phyloP scores from a whole-genome alignment of 768 basidiomycete genomes.

The Phylloporus sp. region DNA sequence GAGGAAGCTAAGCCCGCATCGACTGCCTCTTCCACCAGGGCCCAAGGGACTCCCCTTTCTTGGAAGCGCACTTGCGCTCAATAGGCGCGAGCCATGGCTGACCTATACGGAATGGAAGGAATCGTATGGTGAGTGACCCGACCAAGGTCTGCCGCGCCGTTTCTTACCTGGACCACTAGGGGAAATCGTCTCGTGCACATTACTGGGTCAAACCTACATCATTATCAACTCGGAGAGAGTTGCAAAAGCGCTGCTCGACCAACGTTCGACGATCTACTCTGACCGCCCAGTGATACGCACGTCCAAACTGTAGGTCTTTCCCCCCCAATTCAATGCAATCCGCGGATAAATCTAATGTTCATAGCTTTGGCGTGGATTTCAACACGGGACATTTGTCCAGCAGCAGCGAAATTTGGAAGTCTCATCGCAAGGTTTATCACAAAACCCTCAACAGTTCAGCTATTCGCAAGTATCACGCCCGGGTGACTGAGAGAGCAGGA shows the following conservation, averaged over 20 bases:
- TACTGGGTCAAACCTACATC: slow-evolving; percentile 21
- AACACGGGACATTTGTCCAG: slow-evolving; percentile 20
- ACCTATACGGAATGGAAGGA: slow-evolving; percentile 31
- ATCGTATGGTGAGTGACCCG: slow-evolving; percentile 25
- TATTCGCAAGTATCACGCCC: slow-evolving; percentile 10
- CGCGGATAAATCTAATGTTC: background rate
- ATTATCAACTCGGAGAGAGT: slow-evolving; percentile 23
- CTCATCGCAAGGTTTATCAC: slow-evolving; percentile 18
- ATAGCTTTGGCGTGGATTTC: slow-evolving; percentile 24
- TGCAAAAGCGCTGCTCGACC: slow-evolving; percentile 22
- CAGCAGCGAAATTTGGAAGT: slow-evolving; percentile 11
- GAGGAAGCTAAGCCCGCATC: slow-evolving; percentile 12
- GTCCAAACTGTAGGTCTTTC: background rate
- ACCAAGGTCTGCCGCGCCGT: background rate
- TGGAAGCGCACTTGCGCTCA: slow-evolving; percentile 25
- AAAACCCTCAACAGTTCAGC: slow-evolving; percentile 10
- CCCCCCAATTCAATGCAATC: background rate
- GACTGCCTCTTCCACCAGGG: slow-evolving; percentile 26
- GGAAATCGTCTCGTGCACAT: slow-evolving; percentile 17
- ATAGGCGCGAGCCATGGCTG: slow-evolving; percentile 28
- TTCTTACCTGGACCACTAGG: slow-evolving; percentile 7
- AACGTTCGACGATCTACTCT: slow-evolving; percentile 24
- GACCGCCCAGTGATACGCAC: slow-evolving; percentile 14
- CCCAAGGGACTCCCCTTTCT: slow-evolving; percentile 27
- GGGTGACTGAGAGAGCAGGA: slow-evolving; percentile 5